Evolutionary conservation across 139 green algal genomes (phyloP), one percentile per base, ranked within the genome.

Genomic region (Chlorokybus atmophyticus): DNA sequence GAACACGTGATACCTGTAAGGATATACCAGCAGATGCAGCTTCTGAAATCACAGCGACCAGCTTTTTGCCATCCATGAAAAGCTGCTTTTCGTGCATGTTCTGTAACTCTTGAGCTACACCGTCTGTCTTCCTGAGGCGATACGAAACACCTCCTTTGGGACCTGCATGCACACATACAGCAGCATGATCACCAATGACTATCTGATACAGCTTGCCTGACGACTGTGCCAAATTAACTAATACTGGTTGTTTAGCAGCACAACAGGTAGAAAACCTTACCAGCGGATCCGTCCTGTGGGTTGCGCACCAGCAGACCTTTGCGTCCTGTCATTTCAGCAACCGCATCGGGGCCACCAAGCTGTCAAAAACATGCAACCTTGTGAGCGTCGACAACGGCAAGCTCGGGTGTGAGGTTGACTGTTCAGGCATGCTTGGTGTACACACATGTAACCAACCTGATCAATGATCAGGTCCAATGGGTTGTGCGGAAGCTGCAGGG

Each of bases 1-100:
- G n/a, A n/a, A n/a, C n/a, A n/a, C n/a, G n/a, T n/a, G n/a, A n/a
- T n/a, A n/a, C n/a, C 39, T 90, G 85, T 50, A 93, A 67, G 27
- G 70, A 83, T 62, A 93, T 92, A 48, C 85, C 85, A 2, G 80
- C 79, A 38, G 71, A 84, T 8, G 83, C 85, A 4, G 85, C 85
- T 52, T 96, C 88, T 0, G 60, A 83, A 55, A 97, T 87, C 59
- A 97, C 85, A 25, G 89, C 89, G 10, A 96, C 82, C 14, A 67
- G 27, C 57, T 95, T 94, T 19, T 63, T 35, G 5, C 84, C 88
- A 27, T 60, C 56, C 78, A 87, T 85, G 71, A 96, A 96, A 0
- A 59, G 51, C 19, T 85, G 66, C 30, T 75, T 68, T 68, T 92
- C 83, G 0, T 65, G 50, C 49, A 81, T 80, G 67, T 94, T 95